Percentiles rank a stretch among this genome's conserved stretches.
phyloP scores from a whole-genome alignment of 306 rosid species.

The Quercus engelmannii region DNA sequence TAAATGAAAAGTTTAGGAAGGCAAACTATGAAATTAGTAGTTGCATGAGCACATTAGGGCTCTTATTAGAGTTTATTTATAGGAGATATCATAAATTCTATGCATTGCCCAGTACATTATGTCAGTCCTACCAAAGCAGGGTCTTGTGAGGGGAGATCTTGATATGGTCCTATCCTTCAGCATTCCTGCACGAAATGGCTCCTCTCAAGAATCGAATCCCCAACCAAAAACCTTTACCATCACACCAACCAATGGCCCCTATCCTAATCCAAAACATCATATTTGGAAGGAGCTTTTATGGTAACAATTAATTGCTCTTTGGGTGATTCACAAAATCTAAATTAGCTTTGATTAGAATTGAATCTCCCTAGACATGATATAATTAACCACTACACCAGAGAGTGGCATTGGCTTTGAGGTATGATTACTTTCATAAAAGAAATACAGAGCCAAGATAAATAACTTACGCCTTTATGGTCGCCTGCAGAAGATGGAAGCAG shows the following conservation, averaged over 20 bases:
- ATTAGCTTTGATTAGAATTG: background rate
- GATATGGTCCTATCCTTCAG: background rate
- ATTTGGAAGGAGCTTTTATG: background rate
- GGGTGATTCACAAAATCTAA: background rate
- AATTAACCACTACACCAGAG: background rate
- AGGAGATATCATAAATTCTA: background rate
- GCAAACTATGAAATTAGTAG: background rate
- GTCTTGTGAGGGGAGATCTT: background rate
- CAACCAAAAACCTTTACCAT: background rate
- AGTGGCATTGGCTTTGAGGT: background rate
- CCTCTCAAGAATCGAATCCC: background rate
- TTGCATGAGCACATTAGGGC: background rate
- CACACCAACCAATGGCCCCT: background rate
- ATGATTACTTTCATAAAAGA: background rate
- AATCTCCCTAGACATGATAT: background rate
- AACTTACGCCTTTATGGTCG: conserved; percentile 72
- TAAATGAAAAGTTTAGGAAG: background rate
- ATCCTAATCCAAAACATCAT: background rate
- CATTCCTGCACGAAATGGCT: background rate
- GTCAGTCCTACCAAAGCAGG: background rate
- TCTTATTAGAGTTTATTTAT: background rate
- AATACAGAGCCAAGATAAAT: conserved; percentile 12
- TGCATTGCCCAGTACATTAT: background rate
- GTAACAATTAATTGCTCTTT: background rate
- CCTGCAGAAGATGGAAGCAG: conserved; percentile 69